Evolutionary conservation across 495 filamentous ascomycete species (phyloP).

Genomic region (Daldinia caldariorum): DNA sequence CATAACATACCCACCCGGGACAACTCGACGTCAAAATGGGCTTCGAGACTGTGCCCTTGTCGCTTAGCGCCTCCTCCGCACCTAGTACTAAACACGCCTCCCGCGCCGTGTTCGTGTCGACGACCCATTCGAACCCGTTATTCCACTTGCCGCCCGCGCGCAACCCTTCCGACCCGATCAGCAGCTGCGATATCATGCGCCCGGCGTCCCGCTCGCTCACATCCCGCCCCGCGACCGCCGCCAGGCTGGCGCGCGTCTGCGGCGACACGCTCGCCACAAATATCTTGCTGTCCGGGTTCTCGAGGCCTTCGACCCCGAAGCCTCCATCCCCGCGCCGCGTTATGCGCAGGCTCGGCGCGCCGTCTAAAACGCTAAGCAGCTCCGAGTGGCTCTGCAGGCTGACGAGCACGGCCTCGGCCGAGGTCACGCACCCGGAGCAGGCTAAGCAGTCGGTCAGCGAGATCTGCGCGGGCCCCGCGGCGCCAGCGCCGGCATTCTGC

Average conservation of each 20-base stretch:
- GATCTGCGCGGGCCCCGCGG: constrained; percentile 74
- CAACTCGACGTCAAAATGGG: constrained; percentile 92
- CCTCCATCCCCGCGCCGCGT: constrained; percentile 24
- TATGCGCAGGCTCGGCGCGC: constrained; percentile 63
- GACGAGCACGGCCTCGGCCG: constrained; percentile 93
- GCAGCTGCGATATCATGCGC: constrained; percentile 82
- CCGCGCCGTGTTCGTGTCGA: constrained; percentile 84
- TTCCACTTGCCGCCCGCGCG: constrained; percentile 72
- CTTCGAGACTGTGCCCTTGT: constrained; percentile 51
- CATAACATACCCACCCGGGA: constrained; percentile 98
- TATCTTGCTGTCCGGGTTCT: constrained; percentile 66
- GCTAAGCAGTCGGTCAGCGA: constrained; percentile 97
- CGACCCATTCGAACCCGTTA: constrained; percentile 84
- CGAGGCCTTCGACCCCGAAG: constrained; percentile 48
- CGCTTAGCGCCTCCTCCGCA: constrained; percentile 74
- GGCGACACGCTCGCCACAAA: constrained; percentile 94
- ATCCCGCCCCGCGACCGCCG: constrained; percentile 79
- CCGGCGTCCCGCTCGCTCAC: constrained; percentile 78
- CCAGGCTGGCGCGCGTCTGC: constrained; percentile 86
- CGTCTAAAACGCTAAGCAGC: constrained; percentile 82
- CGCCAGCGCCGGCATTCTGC: constrained; percentile 57
- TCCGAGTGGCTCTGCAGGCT: constrained; percentile 91
- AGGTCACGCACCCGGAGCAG: constrained; percentile 97
- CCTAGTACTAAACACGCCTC: constrained; percentile 80
- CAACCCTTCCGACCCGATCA: constrained; percentile 75